phyloP scores from a whole-genome alignment of 345 rosid genomes.

The Streptanthus diversifolius region DNA sequence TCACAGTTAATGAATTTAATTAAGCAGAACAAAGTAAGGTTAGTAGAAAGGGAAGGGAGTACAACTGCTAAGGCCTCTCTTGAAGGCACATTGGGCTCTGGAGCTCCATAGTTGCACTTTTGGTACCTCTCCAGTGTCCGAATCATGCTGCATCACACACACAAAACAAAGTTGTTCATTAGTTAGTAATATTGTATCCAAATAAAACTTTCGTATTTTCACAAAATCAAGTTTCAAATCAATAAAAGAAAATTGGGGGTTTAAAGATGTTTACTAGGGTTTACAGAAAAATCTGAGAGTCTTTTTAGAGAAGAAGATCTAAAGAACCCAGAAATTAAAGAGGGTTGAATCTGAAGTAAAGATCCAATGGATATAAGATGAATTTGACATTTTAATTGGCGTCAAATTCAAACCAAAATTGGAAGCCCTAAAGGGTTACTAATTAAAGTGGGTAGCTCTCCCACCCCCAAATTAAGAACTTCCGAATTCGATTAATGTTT shows the following conservation, averaged over 20 bases:
- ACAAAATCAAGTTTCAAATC: background rate
- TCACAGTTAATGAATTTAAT: background rate
- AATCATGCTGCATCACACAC: conserved; percentile 56
- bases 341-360: conserved; percentile 3
- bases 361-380: conserved; percentile 38
- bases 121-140: conserved; percentile 97
- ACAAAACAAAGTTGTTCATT: background rate
- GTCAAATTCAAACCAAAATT: conserved; percentile 3
- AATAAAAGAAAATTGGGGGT: background rate
- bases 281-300: conserved; percentile 3
- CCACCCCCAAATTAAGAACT: background rate
- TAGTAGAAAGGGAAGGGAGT: background rate
- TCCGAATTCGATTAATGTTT: conserved; percentile 21
- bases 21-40: background rate
- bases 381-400: conserved; percentile 21
- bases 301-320: background rate
- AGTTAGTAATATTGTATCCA: background rate
- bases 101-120: conserved; percentile 92
- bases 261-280: background rate
- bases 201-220: background rate
- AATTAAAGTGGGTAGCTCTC: conserved; percentile 23
- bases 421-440: conserved; percentile 38
- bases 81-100: conserved; percentile 74
- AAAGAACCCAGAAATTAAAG: background rate
- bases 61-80: conserved; percentile 81